Evolutionary conservation across 805 yeast genomes (phyloP).

Genomic region (Candida insectorum): DNA sequence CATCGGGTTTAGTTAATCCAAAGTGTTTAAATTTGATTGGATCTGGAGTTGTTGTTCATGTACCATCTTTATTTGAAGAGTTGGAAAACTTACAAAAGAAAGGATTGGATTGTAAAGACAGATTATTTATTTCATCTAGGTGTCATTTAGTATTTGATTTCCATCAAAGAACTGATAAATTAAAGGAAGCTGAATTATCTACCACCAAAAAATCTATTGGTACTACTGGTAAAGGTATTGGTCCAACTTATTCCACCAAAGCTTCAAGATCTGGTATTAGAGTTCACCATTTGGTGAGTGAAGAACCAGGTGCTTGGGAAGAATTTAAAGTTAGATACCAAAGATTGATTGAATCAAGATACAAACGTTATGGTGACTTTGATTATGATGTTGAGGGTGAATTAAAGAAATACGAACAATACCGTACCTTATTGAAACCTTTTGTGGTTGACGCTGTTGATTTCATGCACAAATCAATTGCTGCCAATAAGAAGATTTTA

Average conservation of each 20-base stretch:
- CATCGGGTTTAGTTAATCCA: slow-evolving; percentile 95
- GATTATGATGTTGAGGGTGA: slow-evolving; percentile 84
- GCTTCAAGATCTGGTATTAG: slow-evolving; percentile 95
- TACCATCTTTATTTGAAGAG: slow-evolving; percentile 90
- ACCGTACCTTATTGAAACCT: slow-evolving; percentile 74
- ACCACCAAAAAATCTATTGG: slow-evolving; percentile 84
- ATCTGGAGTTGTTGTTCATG: slow-evolving; percentile 93
- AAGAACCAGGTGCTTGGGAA: slow-evolving; percentile 89
- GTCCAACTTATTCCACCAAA: slow-evolving; percentile 96
- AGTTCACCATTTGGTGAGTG: slow-evolving; percentile 90
- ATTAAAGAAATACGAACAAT: slow-evolving; percentile 69
- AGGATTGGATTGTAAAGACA: slow-evolving; percentile 71
- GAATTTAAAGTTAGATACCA: slow-evolving; percentile 78
- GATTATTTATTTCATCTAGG: slow-evolving; percentile 86
- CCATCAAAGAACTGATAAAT: slow-evolving; percentile 95
- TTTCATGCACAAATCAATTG: slow-evolving; percentile 75
- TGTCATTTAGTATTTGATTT: slow-evolving; percentile 97
- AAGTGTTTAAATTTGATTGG: slow-evolving; percentile 89
- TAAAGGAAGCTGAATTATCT: slow-evolving; percentile 88
- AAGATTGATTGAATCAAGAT: slow-evolving; percentile 76
- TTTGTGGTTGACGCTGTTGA: slow-evolving; percentile 91
- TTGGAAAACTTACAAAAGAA: slow-evolving; percentile 75
- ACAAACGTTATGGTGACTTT: slow-evolving; percentile 88
- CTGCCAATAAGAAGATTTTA: slow-evolving; percentile 76
- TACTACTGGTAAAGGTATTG: slow-evolving; percentile 98